Evolutionary conservation across 306 rosid genomes (phyloP).

Genomic region (Corylus avellana): DNA sequence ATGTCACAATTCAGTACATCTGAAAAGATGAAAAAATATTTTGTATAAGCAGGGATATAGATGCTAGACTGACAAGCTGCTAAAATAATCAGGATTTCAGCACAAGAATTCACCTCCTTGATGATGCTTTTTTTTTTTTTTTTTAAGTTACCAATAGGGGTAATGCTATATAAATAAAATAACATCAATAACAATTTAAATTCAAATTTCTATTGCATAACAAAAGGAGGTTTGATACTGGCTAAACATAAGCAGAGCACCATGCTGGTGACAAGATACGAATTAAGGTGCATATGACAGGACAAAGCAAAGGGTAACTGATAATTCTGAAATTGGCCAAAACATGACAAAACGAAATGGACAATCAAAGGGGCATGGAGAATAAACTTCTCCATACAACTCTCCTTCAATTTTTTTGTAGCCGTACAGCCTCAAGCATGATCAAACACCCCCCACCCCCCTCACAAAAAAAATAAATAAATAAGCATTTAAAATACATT

Average conservation of each 20-base stretch:
- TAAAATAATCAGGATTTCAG: constrained; percentile 5
- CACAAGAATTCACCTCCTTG: not conserved
- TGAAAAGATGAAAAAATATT: constrained; percentile 8
- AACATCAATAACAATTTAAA: not conserved
- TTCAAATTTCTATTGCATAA: not conserved
- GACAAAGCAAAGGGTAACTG: not conserved
- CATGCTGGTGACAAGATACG: not conserved
- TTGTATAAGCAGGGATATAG: not conserved
- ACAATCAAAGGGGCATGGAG: too few relatives aligned
- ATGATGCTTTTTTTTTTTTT: not conserved
- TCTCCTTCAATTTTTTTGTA: too few relatives aligned
- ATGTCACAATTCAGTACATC: not conserved
- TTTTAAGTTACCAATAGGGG: not conserved
- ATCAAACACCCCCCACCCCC: not conserved
- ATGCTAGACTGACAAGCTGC: constrained; percentile 4
- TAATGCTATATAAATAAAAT: not conserved
- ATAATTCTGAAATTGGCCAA: not conserved
- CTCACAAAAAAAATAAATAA: not conserved
- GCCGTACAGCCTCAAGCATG: not conserved
- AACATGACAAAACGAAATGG: not conserved
- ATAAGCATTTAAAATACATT: not conserved
- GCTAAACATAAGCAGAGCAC: not conserved
- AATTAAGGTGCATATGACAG: not conserved
- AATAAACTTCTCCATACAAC: too few relatives aligned
- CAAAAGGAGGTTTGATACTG: not conserved